Conservation (phyloP, 202 grass and related monocot species). For the Schoenoplectus triqueter region DNA sequence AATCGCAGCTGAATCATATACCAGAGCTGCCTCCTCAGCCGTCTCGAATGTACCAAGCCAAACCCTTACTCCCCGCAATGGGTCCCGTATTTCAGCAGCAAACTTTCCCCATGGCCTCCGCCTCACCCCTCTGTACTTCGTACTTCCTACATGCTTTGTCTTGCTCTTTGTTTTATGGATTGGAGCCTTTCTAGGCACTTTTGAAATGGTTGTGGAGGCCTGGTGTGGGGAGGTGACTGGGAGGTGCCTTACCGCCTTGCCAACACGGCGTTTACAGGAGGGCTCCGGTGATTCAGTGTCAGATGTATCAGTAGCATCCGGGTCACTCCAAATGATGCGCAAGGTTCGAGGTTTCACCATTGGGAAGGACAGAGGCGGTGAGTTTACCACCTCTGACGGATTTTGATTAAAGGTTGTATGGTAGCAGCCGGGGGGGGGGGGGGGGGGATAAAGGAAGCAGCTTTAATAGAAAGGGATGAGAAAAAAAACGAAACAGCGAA, state of each 20-base stretch:
- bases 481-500: not conserved
- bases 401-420: constrained; percentile 1
- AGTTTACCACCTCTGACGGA: not conserved
- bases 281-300: constrained; percentile 41
- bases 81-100: constrained; percentile 96
- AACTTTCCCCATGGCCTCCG: constrained; percentile 92
- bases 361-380: not conserved
- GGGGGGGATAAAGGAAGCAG: not conserved
- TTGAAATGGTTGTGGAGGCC: not conserved
- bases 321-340: constrained; percentile 77
- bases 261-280: constrained; percentile 13
- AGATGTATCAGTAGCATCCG: constrained; percentile 77
- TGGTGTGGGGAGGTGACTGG: not conserved
- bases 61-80: constrained; percentile 78
- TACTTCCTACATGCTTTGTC: constrained; percentile 30
- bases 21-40: constrained; percentile 97
- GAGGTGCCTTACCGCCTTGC: not conserved
- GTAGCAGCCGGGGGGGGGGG: not conserved
- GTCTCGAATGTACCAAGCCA: constrained; percentile 99
- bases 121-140: constrained; percentile 89
- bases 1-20: constrained; percentile 82
- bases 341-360: constrained; percentile 70
- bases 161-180: not conserved
- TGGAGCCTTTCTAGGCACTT: not conserved
- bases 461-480: constrained; percentile 26